Percentiles rank a stretch among this genome's conserved stretches.
Evolutionary conservation across 192 early-diverging fungal genomes (phyloP).

Genomic region (Linnemannia hyalina): DNA sequence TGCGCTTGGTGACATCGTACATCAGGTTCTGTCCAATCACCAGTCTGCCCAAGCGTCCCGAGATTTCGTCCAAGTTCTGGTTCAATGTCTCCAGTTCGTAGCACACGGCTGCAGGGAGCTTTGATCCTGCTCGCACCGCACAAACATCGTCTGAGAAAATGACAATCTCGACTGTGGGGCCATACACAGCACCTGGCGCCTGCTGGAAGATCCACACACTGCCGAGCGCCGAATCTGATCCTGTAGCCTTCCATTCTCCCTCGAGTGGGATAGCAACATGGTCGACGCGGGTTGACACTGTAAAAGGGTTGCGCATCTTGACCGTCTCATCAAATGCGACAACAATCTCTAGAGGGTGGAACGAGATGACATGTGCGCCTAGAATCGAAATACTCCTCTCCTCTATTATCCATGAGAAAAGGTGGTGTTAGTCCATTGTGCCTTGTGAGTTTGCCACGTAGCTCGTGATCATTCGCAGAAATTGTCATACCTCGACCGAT

Average conservation of each 20-base stretch:
- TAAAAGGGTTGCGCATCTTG: conserved; percentile 29
- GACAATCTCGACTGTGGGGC: conserved; percentile 42
- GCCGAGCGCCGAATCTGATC: conserved; percentile 30
- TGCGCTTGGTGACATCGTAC: conserved; percentile 50
- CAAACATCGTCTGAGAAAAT: conserved; percentile 41
- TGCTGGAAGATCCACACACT: conserved; percentile 53
- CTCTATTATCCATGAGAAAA: conserved; percentile 18
- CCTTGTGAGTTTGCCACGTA: background rate
- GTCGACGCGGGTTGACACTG: conserved; percentile 34
- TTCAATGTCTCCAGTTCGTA: conserved; percentile 46
- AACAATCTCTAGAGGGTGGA: conserved; percentile 47
- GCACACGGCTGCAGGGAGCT: conserved; percentile 26
- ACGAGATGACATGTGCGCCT: conserved; percentile 48
- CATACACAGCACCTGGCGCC: conserved; percentile 18
- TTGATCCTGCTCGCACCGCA: conserved; percentile 29
- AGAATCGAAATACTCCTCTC: conserved; percentile 43
- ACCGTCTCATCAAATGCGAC: conserved; percentile 58
- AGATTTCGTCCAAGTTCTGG: conserved; percentile 24
- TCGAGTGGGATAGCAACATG: conserved; percentile 22
- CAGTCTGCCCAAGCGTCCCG: conserved; percentile 26
- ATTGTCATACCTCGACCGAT: conserved; percentile 69
- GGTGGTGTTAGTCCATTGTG: background rate
- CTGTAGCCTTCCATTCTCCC: conserved; percentile 54
- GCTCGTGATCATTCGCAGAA: background rate
- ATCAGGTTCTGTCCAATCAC: conserved; percentile 45